These are phyloP conservation scores for Colletotrichum endophyticum DNA, from an alignment of 2,329 filamentous ascomycete species.

Conservation along the genomic window DNA sequence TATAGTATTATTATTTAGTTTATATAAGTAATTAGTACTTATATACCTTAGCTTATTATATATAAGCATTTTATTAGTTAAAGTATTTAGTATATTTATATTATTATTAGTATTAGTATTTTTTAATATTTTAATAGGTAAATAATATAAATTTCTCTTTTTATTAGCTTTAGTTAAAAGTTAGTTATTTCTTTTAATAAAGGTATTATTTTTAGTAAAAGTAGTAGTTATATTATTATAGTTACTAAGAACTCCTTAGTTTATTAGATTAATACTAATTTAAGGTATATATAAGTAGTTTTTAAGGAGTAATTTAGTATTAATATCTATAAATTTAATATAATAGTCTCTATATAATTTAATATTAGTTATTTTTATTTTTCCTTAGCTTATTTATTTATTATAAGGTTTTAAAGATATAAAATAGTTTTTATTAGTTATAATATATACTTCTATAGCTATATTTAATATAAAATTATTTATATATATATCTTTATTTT, in stretches of 20 bases:
- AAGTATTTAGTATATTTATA: background rate
- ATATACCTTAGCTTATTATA: background rate
- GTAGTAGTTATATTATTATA: background rate
- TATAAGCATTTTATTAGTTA: background rate
- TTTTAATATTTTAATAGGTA: background rate
- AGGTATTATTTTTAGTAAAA: background rate
- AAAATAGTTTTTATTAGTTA: background rate
- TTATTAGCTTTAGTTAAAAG: background rate
- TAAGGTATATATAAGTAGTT: background rate
- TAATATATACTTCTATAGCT: background rate
- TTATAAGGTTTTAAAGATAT: too few species aligned
- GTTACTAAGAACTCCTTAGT: background rate
- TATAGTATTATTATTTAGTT: background rate
- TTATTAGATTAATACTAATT: background rate
- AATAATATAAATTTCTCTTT: background rate
- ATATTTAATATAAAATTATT: background rate
- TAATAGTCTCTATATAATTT: background rate
- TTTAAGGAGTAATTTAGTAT: background rate
- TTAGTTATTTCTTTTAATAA: background rate
- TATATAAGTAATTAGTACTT: background rate
- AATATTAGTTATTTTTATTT: too few species aligned
- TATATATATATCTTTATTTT: background rate
- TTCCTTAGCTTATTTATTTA: too few species aligned
- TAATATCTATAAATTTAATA: background rate
- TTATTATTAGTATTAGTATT: background rate